A percentile compares a stretch with the other conserved stretches of the same genome.
Conservation (phyloP, 352 stramenopile genomes). For the Phytopythium chamaehyphon region DNA sequence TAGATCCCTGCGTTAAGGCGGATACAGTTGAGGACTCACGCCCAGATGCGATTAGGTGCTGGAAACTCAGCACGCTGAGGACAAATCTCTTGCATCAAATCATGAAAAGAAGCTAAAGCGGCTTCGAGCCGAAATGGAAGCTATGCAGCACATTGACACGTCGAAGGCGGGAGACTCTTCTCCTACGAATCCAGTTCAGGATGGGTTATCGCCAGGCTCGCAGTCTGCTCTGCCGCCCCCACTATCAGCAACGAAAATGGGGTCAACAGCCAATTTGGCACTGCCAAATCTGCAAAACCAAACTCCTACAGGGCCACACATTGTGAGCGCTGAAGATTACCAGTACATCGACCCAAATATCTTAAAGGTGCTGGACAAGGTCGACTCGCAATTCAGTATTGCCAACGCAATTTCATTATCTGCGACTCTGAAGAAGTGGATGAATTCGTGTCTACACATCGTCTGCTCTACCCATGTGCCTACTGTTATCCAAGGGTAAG, state of each 20-base stretch:
- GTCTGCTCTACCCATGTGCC: constrained; percentile 44
- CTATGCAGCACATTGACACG: constrained; percentile 67
- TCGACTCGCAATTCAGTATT: constrained; percentile 86
- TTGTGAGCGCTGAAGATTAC: constrained; percentile 40
- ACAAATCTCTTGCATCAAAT: constrained; percentile 46
- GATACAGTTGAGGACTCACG: background rate
- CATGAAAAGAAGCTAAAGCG: constrained; percentile 73
- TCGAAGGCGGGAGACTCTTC: constrained; percentile 13
- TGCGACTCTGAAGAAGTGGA: constrained; percentile 67
- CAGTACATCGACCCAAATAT: constrained; percentile 80
- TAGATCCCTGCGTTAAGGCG: background rate
- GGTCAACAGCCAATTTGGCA: background rate
- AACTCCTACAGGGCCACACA: constrained; percentile 7
- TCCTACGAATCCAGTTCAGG: background rate
- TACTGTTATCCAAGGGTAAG: background rate
- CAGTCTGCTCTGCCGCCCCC: background rate
- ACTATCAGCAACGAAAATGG: background rate
- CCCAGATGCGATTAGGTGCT: constrained; percentile 27
- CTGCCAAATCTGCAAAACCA: background rate
- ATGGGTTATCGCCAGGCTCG: background rate
- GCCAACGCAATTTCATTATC: constrained; percentile 70
- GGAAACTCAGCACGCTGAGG: constrained; percentile 49
- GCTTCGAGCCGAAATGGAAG: constrained; percentile 64
- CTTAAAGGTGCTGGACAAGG: constrained; percentile 75
- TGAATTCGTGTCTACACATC: constrained; percentile 59